Percentiles rank a stretch among this genome's conserved stretches.
Evolutionary conservation across 768 basidiomycete species (phyloP).

Genomic region (Mycena vitilis): DNA sequence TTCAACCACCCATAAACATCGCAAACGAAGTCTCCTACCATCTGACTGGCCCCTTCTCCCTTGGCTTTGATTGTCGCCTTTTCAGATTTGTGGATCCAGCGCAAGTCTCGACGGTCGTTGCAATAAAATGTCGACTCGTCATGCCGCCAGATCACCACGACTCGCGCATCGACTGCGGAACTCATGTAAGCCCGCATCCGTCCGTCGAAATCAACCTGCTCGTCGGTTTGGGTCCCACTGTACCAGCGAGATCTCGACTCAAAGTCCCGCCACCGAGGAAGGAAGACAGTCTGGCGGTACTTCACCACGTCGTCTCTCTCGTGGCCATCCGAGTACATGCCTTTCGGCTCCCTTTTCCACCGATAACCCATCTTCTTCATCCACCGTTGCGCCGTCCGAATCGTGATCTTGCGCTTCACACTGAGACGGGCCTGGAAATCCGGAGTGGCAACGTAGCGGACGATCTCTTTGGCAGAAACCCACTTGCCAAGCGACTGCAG

Average conservation of each 20-base stretch:
- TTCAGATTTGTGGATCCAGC: slow-evolving; percentile 39
- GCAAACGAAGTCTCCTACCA: too few species aligned
- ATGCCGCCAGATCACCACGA: slow-evolving; percentile 41
- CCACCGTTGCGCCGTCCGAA: slow-evolving; percentile 46
- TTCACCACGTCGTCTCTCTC: slow-evolving; percentile 47
- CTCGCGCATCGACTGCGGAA: slow-evolving; percentile 17
- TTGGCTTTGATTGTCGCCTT: slow-evolving; percentile 43
- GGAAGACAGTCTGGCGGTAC: slow-evolving; percentile 43
- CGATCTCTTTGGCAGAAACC: slow-evolving; percentile 33
- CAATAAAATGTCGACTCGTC: slow-evolving; percentile 49
- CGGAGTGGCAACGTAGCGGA: slow-evolving; percentile 29
- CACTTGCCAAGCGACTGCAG: slow-evolving; percentile 35
- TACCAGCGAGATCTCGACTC: neutral
- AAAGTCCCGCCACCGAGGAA: slow-evolving; percentile 35
- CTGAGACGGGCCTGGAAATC: neutral
- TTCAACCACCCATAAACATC: too few species aligned
- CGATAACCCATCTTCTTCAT: slow-evolving; percentile 44
- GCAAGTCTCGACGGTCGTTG: slow-evolving; percentile 40
- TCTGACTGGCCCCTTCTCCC: slow-evolving; percentile 38
- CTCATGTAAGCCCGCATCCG: neutral
- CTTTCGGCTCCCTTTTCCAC: slow-evolving; percentile 40
- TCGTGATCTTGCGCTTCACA: slow-evolving; percentile 8
- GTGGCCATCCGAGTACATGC: slow-evolving; percentile 52
- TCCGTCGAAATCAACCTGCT: slow-evolving; percentile 1
- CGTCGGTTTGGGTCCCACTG: neutral